Evolutionary conservation across 257 asterid species (phyloP), one percentile per base, ranked within the genome.

Genomic region (Rauvolfia tetraphylla): DNA sequence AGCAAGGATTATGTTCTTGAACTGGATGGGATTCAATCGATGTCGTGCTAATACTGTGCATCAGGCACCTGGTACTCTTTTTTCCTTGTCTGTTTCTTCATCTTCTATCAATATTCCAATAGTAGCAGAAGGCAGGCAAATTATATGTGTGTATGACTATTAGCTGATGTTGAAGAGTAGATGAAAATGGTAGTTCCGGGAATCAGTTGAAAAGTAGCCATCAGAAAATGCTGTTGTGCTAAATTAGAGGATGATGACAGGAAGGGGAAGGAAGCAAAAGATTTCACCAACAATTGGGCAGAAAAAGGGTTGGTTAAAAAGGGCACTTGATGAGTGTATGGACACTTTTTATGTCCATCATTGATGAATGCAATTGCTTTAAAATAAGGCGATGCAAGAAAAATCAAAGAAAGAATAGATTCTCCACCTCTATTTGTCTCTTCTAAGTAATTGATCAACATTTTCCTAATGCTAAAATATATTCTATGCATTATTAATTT

Each of bases 351-450:
- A 20, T 42, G 58, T 22, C 72, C 68, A 41, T 69, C 70, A 72
- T 69, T 74, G 67, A 78, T 78, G 71, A 75, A 61, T 66, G 74
- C 39, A 62, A 58, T 74, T 77, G 79, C 84, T 83, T 80, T 78
- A 63, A 38, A 76, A 73, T 72, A 33, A 61, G 42, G 63, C 39
- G 63, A 56, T 76, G 68, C 66, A 39, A 76, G 44, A 36, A 74
- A 77, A 79, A 10, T 39, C 62, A 76, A 44, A 62, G 20, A 18
- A 51, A 38, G 56, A 54, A 72, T 49, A 59, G 75, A 81, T 76
- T 53, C 36, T 56, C 78, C 86, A 87, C 84, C 81, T 74, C 38
- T 68, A 31, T 83, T 86, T 86, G 92, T 88, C 88, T 49, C 68
- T 79, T 72, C 86, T 51, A 76, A 84, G 61, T 71, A 62, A 67